Conservation (phyloP, 2,329 filamentous ascomycete genomes). For the Aspergillus carbonarius region DNA sequence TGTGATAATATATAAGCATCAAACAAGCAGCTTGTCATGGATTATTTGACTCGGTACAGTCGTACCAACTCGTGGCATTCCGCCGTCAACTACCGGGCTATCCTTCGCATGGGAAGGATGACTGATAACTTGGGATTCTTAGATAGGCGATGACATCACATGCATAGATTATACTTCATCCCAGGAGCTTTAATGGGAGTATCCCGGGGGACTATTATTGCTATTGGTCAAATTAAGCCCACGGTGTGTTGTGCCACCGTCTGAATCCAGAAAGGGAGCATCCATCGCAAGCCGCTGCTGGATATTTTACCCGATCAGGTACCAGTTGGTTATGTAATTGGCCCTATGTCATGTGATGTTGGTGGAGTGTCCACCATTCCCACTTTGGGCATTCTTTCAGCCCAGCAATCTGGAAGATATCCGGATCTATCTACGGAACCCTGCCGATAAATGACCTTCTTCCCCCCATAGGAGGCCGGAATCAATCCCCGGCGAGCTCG, state of each 20-base stretch:
- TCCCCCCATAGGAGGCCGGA: not conserved
- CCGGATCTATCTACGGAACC: not conserved
- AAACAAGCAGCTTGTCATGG: not conserved
- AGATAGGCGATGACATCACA: not conserved
- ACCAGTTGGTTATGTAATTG: not conserved
- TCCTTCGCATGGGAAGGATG: not conserved
- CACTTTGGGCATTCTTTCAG: not conserved
- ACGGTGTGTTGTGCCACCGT: not conserved
- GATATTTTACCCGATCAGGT: conserved; percentile 4
- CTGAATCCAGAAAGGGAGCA: not conserved
- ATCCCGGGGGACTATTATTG: not conserved
- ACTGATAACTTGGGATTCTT: not conserved
- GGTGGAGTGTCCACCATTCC: not conserved
- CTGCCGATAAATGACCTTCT: not conserved
- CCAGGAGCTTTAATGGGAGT: not conserved
- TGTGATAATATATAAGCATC: conserved; percentile 9
- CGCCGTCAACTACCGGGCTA: conserved; percentile 1
- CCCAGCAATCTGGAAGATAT: not conserved
- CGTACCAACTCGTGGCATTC: conserved; percentile 8
- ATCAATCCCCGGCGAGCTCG: not conserved
- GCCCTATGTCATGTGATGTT: not conserved
- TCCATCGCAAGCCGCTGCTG: conserved; percentile 1
- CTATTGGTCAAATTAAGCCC: not conserved
- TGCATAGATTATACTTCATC: not conserved
- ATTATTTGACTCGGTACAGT: not conserved